Conservation (phyloP, 805 yeast genomes). For the Wickerhamiella musiphila region DNA sequence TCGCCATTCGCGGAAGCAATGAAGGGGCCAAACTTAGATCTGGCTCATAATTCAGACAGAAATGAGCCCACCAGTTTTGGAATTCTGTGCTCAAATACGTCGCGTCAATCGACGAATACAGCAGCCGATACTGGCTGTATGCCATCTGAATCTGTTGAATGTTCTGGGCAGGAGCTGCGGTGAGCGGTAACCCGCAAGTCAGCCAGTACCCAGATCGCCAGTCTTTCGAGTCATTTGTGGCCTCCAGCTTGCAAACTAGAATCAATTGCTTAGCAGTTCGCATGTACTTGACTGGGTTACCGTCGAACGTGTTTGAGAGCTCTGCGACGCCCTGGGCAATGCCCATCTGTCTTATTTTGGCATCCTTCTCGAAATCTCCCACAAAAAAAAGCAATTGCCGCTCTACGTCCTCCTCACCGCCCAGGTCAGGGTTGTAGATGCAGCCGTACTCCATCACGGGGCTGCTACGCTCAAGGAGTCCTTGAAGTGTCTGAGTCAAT, state of each 20-base stretch:
- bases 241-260: constrained; percentile 4
- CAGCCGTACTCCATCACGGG: constrained; percentile 30
- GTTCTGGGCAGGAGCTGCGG: too few species aligned
- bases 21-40: too few species aligned
- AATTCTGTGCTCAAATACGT: too few species aligned
- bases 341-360: constrained; percentile 62
- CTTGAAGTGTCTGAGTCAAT: too few species aligned
- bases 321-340: constrained; percentile 36
- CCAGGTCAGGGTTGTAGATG: constrained; percentile 14
- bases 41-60: too few species aligned
- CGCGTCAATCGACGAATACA: too few species aligned
- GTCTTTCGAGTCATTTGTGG: constrained; percentile 1
- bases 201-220: constrained; percentile 17
- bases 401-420: constrained; percentile 12
- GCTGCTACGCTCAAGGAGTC: too few species aligned
- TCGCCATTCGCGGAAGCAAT: too few species aligned
- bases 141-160: too few species aligned
- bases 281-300: constrained; percentile 6
- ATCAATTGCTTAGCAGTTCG: constrained; percentile 3
- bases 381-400: constrained; percentile 36
- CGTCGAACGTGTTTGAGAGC: constrained; percentile 22
- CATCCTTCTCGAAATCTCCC: constrained; percentile 57
- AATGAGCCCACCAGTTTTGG: too few species aligned
- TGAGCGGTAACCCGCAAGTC: constrained; percentile 6
- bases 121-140: constrained; percentile 5